A percentile compares a stretch with the other conserved stretches of the same genome.
phyloP scores from a whole-genome alignment of 495 filamentous ascomycete species.

The Talaromyces liani region DNA sequence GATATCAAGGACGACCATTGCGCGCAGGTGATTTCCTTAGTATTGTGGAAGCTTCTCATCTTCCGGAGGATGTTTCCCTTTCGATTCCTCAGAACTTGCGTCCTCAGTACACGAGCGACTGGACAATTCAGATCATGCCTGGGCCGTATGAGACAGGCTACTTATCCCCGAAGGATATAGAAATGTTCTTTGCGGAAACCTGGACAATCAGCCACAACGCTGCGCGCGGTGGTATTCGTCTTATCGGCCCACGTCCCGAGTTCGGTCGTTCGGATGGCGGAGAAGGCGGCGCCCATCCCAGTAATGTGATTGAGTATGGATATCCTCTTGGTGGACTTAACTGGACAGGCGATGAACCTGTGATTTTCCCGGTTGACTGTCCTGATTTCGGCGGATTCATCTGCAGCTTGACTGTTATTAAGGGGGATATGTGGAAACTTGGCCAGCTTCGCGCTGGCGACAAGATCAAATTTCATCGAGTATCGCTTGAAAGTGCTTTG shows the following conservation, averaged over 20 bases:
- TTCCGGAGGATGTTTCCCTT: slow-evolving; percentile 14
- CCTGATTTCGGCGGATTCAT: slow-evolving; percentile 56
- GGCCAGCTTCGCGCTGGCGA: slow-evolving; percentile 56
- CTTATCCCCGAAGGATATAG: slow-evolving; percentile 40
- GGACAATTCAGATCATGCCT: slow-evolving; percentile 46
- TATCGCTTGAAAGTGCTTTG: slow-evolving; percentile 41
- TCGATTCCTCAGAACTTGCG: slow-evolving; percentile 25
- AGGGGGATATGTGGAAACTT: slow-evolving; percentile 50
- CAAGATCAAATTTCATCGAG: slow-evolving; percentile 36
- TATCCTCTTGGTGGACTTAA: slow-evolving; percentile 48
- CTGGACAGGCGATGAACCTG: slow-evolving; percentile 38
- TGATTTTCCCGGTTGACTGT: slow-evolving; percentile 48
- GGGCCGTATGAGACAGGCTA: slow-evolving; percentile 53
- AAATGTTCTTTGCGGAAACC: slow-evolving; percentile 43
- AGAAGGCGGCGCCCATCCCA: slow-evolving; percentile 53
- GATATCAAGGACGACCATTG: slow-evolving; percentile 49
- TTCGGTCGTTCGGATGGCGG: slow-evolving; percentile 52
- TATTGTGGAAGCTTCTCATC: slow-evolving; percentile 11
- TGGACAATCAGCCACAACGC: slow-evolving; percentile 38
- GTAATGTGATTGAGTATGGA: slow-evolving; percentile 53
- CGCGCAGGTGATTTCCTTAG: slow-evolving; percentile 44
- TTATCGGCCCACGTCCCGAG: slow-evolving; percentile 45
- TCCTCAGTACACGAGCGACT: slow-evolving; percentile 35
- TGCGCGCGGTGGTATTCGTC: slow-evolving; percentile 47
- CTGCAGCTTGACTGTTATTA: slow-evolving; percentile 44